Base-by-base conservation (phyloP, 352 stramenopile species). In the Phytophthora quininea region DNA sequence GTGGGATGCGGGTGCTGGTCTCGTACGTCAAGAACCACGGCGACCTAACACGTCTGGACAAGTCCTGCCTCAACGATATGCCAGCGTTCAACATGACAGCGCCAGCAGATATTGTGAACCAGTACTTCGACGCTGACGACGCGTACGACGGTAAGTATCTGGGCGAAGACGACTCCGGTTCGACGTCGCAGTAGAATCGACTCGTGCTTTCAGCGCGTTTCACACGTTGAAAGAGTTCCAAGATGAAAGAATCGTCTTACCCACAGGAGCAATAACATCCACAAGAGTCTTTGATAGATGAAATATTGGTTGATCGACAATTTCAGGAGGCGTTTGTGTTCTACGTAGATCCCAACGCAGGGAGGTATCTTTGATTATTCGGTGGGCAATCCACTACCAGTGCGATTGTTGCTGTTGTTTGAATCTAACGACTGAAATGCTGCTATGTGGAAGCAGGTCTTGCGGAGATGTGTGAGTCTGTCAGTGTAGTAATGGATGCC, bases 1-100 rank as follows among this genome's bases (percentile, higher is more conserved):
- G 56, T 53, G 37, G 61, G 27, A 76, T 38, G 40, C 75, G 60
- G n/a, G 60, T 51, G 47, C 59, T 82, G 0, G 62, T 42, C 8
- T 43, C 37, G 37, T 43, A 43, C 37, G 37, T 43, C 12, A 12
- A 7, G 8, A 43, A 43, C 12, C 8, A 43, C 12, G 37, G 37
- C 37, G 37, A 43, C 12, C 37, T 43, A 12, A 43, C 7, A 12
- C 7, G 12, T 7, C 12, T 43, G 37, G 37, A 43, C 37, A 43
- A 43, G 12, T 43, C 37, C 37, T 43, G 37, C 37, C 7, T 43
- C 8, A 12, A 43, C 37, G 12, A 43, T 7, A 43, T 43, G 37
- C 37, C 37, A 12, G 37, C 37, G 8, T 43, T 43, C 37, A 43
- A 43, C 12, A 7, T 43, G 8, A 43, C 37, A 12, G 7, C 37